Conservation (phyloP, 352 stramenopile species). For the Blastocystis sp. region DNA sequence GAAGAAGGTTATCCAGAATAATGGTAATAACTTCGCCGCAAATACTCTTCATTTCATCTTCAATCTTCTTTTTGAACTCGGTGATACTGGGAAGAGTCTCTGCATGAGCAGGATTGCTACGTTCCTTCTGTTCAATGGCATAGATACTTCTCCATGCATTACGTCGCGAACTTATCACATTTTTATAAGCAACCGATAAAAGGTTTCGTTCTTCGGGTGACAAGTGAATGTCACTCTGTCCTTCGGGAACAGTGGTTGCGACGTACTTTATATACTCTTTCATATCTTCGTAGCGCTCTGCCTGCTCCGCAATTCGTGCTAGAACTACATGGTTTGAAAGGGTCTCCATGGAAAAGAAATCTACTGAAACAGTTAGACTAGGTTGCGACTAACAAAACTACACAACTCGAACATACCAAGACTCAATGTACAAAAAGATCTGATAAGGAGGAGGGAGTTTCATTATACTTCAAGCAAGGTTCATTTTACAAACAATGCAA, state of each 20-base stretch:
- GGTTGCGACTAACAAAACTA: neutral
- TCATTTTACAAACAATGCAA: slow-evolving; percentile 6
- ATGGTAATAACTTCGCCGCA: slow-evolving; percentile 93
- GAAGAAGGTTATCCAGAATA: slow-evolving; percentile 93
- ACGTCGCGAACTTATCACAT: slow-evolving; percentile 94
- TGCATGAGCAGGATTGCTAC: slow-evolving; percentile 38
- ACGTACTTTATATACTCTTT: slow-evolving; percentile 97
- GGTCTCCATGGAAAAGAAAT: slow-evolving; percentile 1
- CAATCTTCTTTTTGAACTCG: slow-evolving; percentile 73
- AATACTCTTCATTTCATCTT: slow-evolving; percentile 89
- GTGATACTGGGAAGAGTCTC: neutral
- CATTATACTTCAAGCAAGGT: neutral
- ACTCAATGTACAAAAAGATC: slow-evolving; percentile 7
- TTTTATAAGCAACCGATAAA: slow-evolving; percentile 84
- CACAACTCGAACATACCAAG: neutral
- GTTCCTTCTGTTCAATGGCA: slow-evolving; percentile 69
- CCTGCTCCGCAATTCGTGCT: slow-evolving; percentile 84
- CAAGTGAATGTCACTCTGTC: slow-evolving; percentile 63
- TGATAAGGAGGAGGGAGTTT: neutral
- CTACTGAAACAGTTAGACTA: neutral
- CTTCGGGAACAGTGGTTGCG: slow-evolving; percentile 72
- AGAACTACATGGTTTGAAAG: slow-evolving; percentile 74
- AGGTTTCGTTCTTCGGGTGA: slow-evolving; percentile 72
- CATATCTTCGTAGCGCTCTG: slow-evolving; percentile 85
- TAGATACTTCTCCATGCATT: slow-evolving; percentile 86